These are phyloP conservation scores for Novymonas esmeraldas DNA, from an alignment of 208 protist genomes.

Conservation along the genomic window DNA sequence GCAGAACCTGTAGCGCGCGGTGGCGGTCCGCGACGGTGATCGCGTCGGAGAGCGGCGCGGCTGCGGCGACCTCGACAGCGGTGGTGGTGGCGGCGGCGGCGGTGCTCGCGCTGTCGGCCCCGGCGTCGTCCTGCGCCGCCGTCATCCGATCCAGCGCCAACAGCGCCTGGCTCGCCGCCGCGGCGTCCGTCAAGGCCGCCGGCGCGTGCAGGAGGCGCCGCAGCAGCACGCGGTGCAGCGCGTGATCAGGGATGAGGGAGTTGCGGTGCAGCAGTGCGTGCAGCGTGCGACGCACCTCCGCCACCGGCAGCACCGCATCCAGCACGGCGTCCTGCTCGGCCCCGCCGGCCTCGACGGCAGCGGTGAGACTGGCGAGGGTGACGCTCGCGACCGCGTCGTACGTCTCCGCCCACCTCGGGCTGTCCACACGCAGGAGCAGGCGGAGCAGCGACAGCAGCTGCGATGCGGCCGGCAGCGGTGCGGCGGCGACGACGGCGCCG, in stretches of 20 bases:
- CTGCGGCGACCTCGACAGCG: not conserved
- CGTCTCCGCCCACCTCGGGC: slow-evolving; percentile 48
- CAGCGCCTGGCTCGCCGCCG: slow-evolving; percentile 33
- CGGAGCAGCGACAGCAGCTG: slow-evolving; percentile 21
- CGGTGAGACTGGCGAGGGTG: slow-evolving; percentile 18
- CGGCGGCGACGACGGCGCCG: not conserved
- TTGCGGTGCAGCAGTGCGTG: slow-evolving; percentile 51
- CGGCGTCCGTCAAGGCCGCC: slow-evolving; percentile 34
- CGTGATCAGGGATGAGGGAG: slow-evolving; percentile 63
- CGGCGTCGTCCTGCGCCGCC: slow-evolving; percentile 5
- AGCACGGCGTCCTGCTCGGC: slow-evolving; percentile 4
- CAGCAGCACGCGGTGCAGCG: slow-evolving; percentile 58
- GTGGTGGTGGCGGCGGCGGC: not conserved
- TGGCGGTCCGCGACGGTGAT: slow-evolving; percentile 27
- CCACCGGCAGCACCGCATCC: slow-evolving; percentile 8
- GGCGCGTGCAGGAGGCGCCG: slow-evolving; percentile 46
- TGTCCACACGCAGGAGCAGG: slow-evolving; percentile 45
- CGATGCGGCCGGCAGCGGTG: not conserved
- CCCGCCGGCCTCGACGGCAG: not conserved
- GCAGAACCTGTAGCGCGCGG: slow-evolving; percentile 53
- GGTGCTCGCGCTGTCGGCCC: not conserved
- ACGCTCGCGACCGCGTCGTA: slow-evolving; percentile 51
- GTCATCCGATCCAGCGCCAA: slow-evolving; percentile 36
- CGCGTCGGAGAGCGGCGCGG: not conserved
- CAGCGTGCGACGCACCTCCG: slow-evolving; percentile 26